Evolutionary conservation across 768 basidiomycete species (phyloP).

Genomic region (Mycena haematopus): DNA sequence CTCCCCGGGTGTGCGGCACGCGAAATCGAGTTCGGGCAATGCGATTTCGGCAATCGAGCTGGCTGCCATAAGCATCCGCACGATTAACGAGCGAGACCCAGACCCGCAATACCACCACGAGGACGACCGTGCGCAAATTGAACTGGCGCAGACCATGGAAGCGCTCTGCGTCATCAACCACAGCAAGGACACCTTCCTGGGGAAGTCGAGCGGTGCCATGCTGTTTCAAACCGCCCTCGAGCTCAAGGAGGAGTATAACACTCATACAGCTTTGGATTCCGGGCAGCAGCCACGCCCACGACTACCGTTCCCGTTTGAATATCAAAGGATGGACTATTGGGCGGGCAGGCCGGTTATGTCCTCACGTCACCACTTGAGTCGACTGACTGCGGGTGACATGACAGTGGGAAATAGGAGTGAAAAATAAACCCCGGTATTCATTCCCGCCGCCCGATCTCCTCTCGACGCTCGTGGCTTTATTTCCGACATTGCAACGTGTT

Average conservation of each 20-base stretch:
- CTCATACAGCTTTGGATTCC: slow-evolving; percentile 41
- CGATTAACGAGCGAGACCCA: neutral
- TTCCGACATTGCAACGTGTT: slow-evolving; percentile 62
- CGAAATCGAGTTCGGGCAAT: no score
- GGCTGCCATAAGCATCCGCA: slow-evolving; percentile 6
- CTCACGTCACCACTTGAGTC: no score
- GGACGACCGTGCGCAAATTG: neutral
- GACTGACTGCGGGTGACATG: no score
- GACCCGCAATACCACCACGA: neutral
- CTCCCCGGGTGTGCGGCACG: slow-evolving; percentile 1
- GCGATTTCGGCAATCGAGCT: slow-evolving; percentile 7
- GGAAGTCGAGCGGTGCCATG: slow-evolving; percentile 63
- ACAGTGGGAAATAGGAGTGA: neutral
- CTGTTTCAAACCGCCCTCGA: slow-evolving; percentile 61
- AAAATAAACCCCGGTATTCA: slow-evolving; percentile 34
- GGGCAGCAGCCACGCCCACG: no score
- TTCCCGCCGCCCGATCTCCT: slow-evolving; percentile 65
- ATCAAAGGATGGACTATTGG: slow-evolving; percentile 31
- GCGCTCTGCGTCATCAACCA: neutral
- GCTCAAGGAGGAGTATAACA: slow-evolving; percentile 64
- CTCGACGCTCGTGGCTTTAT: slow-evolving; percentile 60
- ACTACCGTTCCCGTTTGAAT: slow-evolving; percentile 11
- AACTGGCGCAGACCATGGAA: neutral
- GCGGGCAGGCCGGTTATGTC: slow-evolving; percentile 31
- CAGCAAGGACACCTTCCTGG: slow-evolving; percentile 48